phyloP scores from a whole-genome alignment of 306 rosid genomes.

The Quercus variabilis region DNA sequence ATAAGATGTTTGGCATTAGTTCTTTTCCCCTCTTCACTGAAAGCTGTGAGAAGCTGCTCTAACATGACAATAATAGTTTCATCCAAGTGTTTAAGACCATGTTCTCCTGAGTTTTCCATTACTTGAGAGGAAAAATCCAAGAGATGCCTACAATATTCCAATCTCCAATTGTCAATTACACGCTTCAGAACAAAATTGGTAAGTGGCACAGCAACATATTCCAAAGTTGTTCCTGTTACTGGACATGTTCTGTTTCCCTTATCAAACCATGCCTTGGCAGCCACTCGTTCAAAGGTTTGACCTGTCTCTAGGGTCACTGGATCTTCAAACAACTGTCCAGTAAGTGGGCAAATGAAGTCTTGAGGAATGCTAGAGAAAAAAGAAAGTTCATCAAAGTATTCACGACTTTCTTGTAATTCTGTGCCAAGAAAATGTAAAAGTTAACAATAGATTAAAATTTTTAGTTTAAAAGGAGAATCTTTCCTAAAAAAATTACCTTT shows the following conservation, averaged over 20 bases:
- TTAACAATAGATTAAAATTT: conserved; percentile 10
- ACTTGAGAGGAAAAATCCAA: conserved; percentile 45
- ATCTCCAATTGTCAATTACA: conserved; percentile 65
- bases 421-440: conserved; percentile 15
- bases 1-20: conserved; percentile 51
- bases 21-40: conserved; percentile 43
- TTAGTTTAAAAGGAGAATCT: conserved; percentile 7
- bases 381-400: conserved; percentile 42
- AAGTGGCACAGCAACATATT: conserved; percentile 46
- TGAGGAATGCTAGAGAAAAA: conserved; percentile 46
- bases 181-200: conserved; percentile 67
- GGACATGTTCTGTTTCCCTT: conserved; percentile 77
- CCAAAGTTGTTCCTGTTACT: conserved; percentile 59
- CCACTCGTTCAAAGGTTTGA: conserved; percentile 66
- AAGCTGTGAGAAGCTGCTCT: conserved; percentile 45
- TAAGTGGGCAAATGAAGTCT: conserved; percentile 74
- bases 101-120: conserved; percentile 23
- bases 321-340: conserved; percentile 63
- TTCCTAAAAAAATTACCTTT: conserved; percentile 1
- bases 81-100: conserved; percentile 23
- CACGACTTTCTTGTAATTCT: conserved; percentile 25
- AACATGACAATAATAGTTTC: conserved; percentile 44
- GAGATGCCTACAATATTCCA: conserved; percentile 43
- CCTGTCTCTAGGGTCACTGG: conserved; percentile 85
- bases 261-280: conserved; percentile 71